Evolutionary conservation across 306 rosid genomes (phyloP), one percentile per base, ranked within the genome.

Genomic region (Glycine tomentella): DNA sequence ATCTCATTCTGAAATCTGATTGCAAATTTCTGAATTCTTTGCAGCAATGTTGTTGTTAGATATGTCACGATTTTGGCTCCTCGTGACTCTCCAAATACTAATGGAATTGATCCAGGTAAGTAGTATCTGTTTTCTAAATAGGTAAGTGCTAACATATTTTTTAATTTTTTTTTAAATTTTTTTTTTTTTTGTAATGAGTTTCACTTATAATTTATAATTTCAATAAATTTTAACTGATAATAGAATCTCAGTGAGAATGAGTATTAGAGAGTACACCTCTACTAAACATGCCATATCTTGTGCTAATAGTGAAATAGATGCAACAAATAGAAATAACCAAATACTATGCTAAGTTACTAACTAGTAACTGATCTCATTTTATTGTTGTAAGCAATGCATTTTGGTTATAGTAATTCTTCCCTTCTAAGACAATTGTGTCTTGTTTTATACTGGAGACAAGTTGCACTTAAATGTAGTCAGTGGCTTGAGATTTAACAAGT

Each of bases 91-190:
- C 98, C 98, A 51, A 91, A 93, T 84, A 93, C 98, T 9, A 97
- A 93, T 75, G 98, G 98, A 79, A 72, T 93, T 49, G 97, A 93
- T 86, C 98, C 98, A 50, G 97, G 98, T 88, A 78, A 61, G 3
- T 78, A 51, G 11, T 48, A 12, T 20, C 8, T 45, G 13, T 15
- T 52, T n/a, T 69, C 69, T 68, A 10, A 38, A 40, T 12, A 68
- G 25, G n/a, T 6, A n/a, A 53, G 6, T 53, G 15, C 15, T 55
- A 0, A 51, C 57, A 5, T 42, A 25, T 42, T 42, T 42, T 42
- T 40, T 2, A 40, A 40, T 2, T 40, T 40, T 4, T 40, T 40
- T 40, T 5, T 53, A 53, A 14, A 6, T n/a, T n/a, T 2, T 5
- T 1, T 1, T 12, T 14, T n/a, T 53, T n/a, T n/a, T 1, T 44